A percentile compares a stretch with the other conserved stretches of the same genome.
Evolutionary conservation across 2,329 filamentous ascomycete species (phyloP).

Genomic region (Blastomyces silverae): DNA sequence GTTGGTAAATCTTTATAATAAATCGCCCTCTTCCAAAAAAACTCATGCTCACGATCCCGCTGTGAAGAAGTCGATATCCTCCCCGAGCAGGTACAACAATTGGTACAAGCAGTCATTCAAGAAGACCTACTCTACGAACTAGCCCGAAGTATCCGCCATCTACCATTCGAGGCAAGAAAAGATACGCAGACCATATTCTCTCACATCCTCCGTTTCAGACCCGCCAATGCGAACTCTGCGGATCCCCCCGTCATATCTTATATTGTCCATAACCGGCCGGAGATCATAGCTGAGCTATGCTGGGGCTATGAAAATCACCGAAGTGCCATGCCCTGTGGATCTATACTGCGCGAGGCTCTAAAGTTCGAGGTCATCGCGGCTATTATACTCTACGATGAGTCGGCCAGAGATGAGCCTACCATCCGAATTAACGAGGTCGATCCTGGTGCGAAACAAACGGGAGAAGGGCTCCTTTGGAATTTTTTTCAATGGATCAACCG

Average conservation of each 20-base stretch:
- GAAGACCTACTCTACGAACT: conserved; percentile 84
- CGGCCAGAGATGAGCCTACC: conserved; percentile 63
- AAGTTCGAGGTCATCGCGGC: conserved; percentile 89
- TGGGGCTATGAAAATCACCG: conserved; percentile 84
- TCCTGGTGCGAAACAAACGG: conserved; percentile 65
- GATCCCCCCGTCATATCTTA: conserved; percentile 84
- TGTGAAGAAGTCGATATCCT: conserved; percentile 70
- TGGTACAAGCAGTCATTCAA: conserved; percentile 76
- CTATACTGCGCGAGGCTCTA: conserved; percentile 77
- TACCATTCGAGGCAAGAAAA: conserved; percentile 94
- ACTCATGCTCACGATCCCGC: conserved; percentile 6
- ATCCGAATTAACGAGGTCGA: conserved; percentile 73
- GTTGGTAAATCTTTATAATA: conserved; percentile 41
- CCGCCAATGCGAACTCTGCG: conserved; percentile 56
- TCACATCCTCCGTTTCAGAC: conserved; percentile 85
- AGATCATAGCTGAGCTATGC: conserved; percentile 81
- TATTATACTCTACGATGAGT: conserved; percentile 88
- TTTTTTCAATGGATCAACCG: conserved; percentile 98
- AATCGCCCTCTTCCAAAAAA: conserved; percentile 13
- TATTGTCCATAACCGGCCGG: conserved; percentile 76
- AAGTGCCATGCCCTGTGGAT: conserved; percentile 84
- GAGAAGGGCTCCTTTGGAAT: conserved; percentile 85
- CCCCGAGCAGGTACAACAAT: conserved; percentile 78
- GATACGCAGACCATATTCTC: conserved; percentile 95
- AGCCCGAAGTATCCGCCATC: conserved; percentile 69